Conservation (phyloP, 305 asterid genomes). For the Solanum hybrid region DNA sequence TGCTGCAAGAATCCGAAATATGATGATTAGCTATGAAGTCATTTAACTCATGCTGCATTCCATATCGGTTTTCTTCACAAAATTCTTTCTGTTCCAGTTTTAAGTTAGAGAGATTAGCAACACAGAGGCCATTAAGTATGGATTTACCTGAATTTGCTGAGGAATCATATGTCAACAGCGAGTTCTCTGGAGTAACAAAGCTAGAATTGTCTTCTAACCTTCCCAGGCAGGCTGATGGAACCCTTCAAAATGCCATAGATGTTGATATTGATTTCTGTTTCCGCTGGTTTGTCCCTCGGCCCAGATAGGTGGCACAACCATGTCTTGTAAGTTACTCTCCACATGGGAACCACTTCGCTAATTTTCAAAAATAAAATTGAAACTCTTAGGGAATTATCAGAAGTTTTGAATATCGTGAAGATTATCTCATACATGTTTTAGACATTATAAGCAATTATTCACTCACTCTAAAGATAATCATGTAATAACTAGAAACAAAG, state of each 20-base stretch:
- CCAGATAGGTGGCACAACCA: slow-evolving; percentile 47
- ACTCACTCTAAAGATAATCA: not conserved
- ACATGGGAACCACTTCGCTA: slow-evolving; percentile 44
- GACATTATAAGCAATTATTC: not conserved
- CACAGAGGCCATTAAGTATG: not conserved
- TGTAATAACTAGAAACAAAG: not conserved
- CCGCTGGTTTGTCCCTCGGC: slow-evolving; percentile 43
- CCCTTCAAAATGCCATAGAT: slow-evolving; percentile 51
- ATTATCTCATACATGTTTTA: not conserved
- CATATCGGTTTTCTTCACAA: not conserved
- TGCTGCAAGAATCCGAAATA: not conserved
- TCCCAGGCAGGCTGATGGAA: slow-evolving; percentile 48
- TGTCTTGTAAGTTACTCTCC: slow-evolving; percentile 39
- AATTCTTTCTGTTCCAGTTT: not conserved
- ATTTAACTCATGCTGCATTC: not conserved
- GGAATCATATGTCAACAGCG: slow-evolving; percentile 44
- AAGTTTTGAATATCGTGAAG: not conserved
- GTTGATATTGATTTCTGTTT: slow-evolving; percentile 53
- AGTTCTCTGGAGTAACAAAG: slow-evolving; percentile 46
- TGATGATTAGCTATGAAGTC: not conserved
- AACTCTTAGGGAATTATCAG: not conserved
- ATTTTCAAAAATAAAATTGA: not conserved
- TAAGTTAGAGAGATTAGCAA: not conserved
- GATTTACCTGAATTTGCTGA: slow-evolving; percentile 64
- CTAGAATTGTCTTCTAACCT: slow-evolving; percentile 38